These are phyloP conservation scores for Miscanthus sacchariflorus DNA, from an alignment of 202 grass and related monocot genomes.

Conservation along the genomic window DNA sequence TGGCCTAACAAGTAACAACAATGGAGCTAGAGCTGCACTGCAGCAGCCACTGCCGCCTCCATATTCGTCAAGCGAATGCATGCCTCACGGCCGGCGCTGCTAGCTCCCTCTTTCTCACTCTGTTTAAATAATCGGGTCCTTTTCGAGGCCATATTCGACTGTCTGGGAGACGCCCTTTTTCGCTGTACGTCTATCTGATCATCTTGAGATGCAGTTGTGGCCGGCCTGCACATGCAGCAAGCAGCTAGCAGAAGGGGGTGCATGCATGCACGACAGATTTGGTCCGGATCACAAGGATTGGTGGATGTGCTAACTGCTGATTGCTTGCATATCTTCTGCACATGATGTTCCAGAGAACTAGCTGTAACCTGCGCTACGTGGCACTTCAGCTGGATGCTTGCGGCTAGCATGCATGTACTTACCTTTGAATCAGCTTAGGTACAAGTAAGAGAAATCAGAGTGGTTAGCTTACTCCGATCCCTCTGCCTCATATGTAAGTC, in stretches of 20 bases:
- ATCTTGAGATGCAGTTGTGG: slow-evolving; percentile 17
- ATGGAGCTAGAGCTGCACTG: neutral
- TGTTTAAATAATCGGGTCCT: slow-evolving; percentile 31
- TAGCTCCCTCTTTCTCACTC: neutral
- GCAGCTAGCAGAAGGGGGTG: neutral
- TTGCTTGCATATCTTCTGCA: slow-evolving; percentile 34
- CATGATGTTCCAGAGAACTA: slow-evolving; percentile 37
- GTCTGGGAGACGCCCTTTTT: slow-evolving; percentile 48
- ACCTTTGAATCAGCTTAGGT: neutral
- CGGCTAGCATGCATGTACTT: neutral
- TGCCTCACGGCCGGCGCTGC: neutral
- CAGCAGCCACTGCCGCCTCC: slow-evolving; percentile 14
- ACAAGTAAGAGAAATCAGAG: neutral
- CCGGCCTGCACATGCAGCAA: slow-evolving; percentile 33
- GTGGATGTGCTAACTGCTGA: slow-evolving; percentile 27
- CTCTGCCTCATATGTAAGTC: neutral
- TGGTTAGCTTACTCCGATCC: neutral
- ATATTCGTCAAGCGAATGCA: neutral
- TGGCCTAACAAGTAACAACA: slow-evolving; percentile 51
- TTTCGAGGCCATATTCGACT: slow-evolving; percentile 46
- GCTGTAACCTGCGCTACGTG: slow-evolving; percentile 13
- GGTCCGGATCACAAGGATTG: slow-evolving; percentile 24
- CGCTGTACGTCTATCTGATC: slow-evolving; percentile 48
- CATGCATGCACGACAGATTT: slow-evolving; percentile 43
- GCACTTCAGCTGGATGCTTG: slow-evolving; percentile 9